Evolutionary conservation across 495 filamentous ascomycete species (phyloP), one percentile per base, ranked within the genome.

Genomic region (Rostrohypoxylon terebratum): DNA sequence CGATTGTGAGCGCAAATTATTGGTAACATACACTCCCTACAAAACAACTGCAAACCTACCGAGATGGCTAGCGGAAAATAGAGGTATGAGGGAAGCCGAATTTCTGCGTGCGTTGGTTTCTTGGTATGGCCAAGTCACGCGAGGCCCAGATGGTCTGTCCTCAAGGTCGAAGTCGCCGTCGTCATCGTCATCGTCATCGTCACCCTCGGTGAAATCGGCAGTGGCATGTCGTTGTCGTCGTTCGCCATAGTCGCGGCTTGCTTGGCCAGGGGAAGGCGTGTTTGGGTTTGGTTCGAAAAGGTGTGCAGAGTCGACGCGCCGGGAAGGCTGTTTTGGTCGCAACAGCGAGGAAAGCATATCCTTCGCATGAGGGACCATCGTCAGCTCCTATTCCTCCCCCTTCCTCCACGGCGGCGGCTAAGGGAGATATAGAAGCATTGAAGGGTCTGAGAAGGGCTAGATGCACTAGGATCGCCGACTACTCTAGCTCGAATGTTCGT

Each of bases 51-150:
- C 54, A 44, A 54, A 34, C 74, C 40, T 82, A 94, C 94, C 94
- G 69, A 97, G 86, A 75, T 96, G 90, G 59, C 87, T 86, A 20
- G 92, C 88, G 40, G 92, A 93, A 81, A 96, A 97, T 48, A 96
- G 91, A 16, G 94, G 94, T 61, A 97, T 83, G 38, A 96, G 83
- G 58, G 88, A 89, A 63, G 83, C 83, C 28, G 81, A 87, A 73
- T 86, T 88, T 63, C 83, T 82, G 23, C 73, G 75, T 9, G 54
- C 79, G 77, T 54, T 81, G 16, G 64, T 62, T 55, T 75, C 74
- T 48, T 75, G 72, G n/a, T 66, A 75, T 47, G 73, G 73, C 14
- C 76, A 71, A 18, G 60, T 68, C 28, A 70, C 47, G 20, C 72
- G 72, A 51, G 63, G 72, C 10, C 59, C 63, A 28, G 76, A 81